Percentiles rank a stretch among this genome's conserved stretches.
Conservation (phyloP, 139 green algal genomes). For the Ettlia oleoabundans region DNA sequence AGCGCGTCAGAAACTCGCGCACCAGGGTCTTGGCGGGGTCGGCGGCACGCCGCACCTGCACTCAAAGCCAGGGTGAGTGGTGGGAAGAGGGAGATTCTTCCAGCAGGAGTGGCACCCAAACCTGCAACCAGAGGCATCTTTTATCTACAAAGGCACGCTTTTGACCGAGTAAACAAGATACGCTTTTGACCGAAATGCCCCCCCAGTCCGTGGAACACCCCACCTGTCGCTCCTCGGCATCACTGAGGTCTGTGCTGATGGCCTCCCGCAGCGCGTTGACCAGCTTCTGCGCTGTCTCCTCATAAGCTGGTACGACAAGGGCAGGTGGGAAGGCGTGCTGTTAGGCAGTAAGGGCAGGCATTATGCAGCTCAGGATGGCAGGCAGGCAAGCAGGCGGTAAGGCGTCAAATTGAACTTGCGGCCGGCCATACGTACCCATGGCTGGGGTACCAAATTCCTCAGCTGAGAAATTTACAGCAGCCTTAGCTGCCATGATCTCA, state of each 20-base stretch:
- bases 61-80: not conserved
- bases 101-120: not conserved
- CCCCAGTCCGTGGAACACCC: not conserved
- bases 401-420: too few species aligned
- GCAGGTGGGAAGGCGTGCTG: not conserved
- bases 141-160: too few species aligned
- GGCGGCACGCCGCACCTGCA: slow-evolving; percentile 45
- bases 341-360: not conserved
- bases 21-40: slow-evolving; percentile 50
- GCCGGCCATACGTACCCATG: too few species aligned
- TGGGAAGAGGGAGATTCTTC: not conserved
- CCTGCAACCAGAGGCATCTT: too few species aligned
- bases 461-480: not conserved
- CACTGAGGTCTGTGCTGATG: slow-evolving; percentile 46
- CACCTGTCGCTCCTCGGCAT: slow-evolving; percentile 51
- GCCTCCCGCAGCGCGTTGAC: slow-evolving; percentile 50
- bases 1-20: slow-evolving; percentile 37
- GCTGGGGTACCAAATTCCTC: too few species aligned
- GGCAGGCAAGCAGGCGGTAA: too few species aligned
- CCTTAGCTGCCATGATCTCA: not conserved
- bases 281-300: slow-evolving; percentile 34
- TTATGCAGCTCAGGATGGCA: too few species aligned
- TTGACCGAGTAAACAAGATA: too few species aligned
- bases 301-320: slow-evolving; percentile 43
- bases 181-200: too few species aligned